A percentile compares a stretch with the other conserved stretches of the same genome.
phyloP scores from a whole-genome alignment of 257 asterid genomes.

The Solanum infundibuliforme region DNA sequence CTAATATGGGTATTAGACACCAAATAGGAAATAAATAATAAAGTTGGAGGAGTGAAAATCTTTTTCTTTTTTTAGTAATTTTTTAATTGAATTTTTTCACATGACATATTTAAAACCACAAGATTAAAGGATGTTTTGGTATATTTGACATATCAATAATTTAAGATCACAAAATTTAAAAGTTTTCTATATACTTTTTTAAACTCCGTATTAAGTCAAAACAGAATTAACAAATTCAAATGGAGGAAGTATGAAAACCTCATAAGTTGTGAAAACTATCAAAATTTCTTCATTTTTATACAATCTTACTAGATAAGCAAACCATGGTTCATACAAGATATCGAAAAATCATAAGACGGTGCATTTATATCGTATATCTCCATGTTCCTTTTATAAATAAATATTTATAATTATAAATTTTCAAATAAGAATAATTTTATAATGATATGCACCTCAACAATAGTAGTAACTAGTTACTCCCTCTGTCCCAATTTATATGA shows the following conservation, averaged over 20 bases:
- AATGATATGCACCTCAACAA: background rate
- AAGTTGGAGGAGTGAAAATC: background rate
- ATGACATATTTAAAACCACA: background rate
- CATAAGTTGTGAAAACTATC: background rate
- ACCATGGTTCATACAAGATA: background rate
- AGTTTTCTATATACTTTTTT: background rate
- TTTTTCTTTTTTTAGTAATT: too few relatives aligned
- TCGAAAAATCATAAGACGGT: background rate
- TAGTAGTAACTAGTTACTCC: background rate
- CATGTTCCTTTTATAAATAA: background rate
- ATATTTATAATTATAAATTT: background rate
- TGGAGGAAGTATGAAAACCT: background rate
- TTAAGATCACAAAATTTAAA: background rate
- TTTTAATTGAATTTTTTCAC: too few relatives aligned
- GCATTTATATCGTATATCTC: background rate
- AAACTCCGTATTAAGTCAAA: background rate
- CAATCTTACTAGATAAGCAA: background rate
- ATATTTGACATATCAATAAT: background rate
- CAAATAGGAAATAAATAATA: too few relatives aligned
- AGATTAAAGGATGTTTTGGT: background rate
- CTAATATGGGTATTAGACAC: too few relatives aligned
- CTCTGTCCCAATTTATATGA: too few relatives aligned
- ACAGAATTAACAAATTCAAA: too few relatives aligned
- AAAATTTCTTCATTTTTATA: background rate
- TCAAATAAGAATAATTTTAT: background rate